These are phyloP conservation scores for Linum tenue DNA, from an alignment of 345 rosid genomes.

Conservation along the genomic window DNA sequence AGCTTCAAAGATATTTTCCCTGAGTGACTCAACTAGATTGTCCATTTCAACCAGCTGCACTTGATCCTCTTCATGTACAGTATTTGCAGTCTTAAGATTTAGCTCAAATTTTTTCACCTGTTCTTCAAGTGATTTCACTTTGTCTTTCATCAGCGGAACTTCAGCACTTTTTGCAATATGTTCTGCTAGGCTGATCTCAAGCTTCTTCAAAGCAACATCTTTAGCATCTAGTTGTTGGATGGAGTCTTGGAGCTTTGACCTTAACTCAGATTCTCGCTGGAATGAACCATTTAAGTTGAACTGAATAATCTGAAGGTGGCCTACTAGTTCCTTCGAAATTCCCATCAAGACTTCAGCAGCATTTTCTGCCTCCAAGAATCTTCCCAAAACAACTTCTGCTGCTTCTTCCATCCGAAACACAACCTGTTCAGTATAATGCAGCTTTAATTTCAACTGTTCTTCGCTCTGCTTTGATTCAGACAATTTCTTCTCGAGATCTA, in stretches of 20 bases:
- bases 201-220: conserved; percentile 39
- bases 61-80: conserved; percentile 47
- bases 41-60: conserved; percentile 74
- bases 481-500: conserved; percentile 65
- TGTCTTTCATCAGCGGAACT: conserved; percentile 41
- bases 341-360: conserved; percentile 76
- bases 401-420: conserved; percentile 93
- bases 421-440: conserved; percentile 68
- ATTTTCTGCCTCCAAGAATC: conserved; percentile 91
- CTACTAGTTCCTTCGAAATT: conserved; percentile 66
- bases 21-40: conserved; percentile 43
- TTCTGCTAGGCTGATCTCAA: conserved; percentile 35
- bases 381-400: conserved; percentile 83
- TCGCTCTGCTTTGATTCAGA: conserved; percentile 49
- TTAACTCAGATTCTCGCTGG: conserved; percentile 55
- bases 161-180: conserved; percentile 35
- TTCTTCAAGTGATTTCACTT: conserved; percentile 48
- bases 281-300: conserved; percentile 49
- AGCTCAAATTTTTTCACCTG: conserved; percentile 40
- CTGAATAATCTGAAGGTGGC: conserved; percentile 55
- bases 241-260: conserved; percentile 41
- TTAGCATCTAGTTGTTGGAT: conserved; percentile 34
- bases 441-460: conserved; percentile 70
- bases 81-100: conserved; percentile 36
- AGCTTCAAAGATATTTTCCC: conserved; percentile 55